A percentile compares a stretch with the other conserved stretches of the same genome.
Evolutionary conservation across 2,329 filamentous ascomycete genomes (phyloP).

Genomic region (Sporothrix variecibatus): DNA sequence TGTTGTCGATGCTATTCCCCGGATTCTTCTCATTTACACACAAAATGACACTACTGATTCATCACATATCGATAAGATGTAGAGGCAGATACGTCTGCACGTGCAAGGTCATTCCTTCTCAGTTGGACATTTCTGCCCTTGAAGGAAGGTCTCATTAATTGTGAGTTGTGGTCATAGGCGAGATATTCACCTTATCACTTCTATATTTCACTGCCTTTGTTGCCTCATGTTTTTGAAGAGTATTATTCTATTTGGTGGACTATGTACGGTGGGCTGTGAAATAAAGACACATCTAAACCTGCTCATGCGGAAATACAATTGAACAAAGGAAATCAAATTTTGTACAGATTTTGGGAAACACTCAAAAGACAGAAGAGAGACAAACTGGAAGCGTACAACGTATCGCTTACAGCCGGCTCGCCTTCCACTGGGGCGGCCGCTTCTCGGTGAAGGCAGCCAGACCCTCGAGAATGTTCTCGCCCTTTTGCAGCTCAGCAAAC

Average conservation of each 20-base stretch:
- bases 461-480: conserved; percentile 36
- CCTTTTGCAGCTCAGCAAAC: conserved; percentile 32
- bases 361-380: neutral
- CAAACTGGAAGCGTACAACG: neutral
- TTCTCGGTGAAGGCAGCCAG: conserved; percentile 36
- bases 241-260: conserved; percentile 13
- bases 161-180: no score
- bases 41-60: neutral
- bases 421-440: conserved; percentile 33
- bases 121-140: no score
- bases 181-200: neutral
- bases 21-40: neutral
- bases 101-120: neutral
- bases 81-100: neutral
- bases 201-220: neutral
- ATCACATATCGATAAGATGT: neutral
- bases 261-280: neutral
- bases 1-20: neutral
- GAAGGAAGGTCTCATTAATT: no score
- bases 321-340: neutral
- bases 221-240: neutral
- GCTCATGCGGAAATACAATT: neutral
- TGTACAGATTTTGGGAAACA: neutral
- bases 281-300: neutral
- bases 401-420: conserved; percentile 33